Percentiles rank a stretch among this genome's conserved stretches.
phyloP scores from a whole-genome alignment of 805 yeast species.

The Wickerhamomyces sydowiorum region DNA sequence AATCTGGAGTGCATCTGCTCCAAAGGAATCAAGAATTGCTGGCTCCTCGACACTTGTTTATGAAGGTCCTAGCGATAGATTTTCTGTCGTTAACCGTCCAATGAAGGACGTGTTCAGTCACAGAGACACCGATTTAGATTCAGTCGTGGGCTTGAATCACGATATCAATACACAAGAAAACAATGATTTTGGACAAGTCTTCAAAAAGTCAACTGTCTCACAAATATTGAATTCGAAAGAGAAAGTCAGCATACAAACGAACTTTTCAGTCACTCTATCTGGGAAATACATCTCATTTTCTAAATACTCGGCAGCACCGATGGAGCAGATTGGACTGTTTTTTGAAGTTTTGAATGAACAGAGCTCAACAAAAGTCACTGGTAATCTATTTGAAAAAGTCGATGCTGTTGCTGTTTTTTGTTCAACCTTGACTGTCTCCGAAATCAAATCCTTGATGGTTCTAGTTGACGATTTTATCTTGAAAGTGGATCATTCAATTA shows the following conservation, averaged over 20 bases:
- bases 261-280: neutral
- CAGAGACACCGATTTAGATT: too few species aligned
- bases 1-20: neutral
- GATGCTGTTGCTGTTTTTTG: constrained; percentile 11
- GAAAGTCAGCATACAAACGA: too few species aligned
- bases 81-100: constrained; percentile 10
- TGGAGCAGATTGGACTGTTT: neutral
- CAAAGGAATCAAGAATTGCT: constrained; percentile 9
- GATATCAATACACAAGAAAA: too few species aligned
- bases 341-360: neutral
- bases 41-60: constrained; percentile 12
- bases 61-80: constrained; percentile 15
- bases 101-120: too few species aligned
- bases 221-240: too few species aligned
- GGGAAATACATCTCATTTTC: neutral
- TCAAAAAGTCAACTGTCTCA: neutral
- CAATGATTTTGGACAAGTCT: neutral
- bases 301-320: neutral
- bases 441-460: constrained; percentile 10
- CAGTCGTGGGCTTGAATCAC: too few species aligned
- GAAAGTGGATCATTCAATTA: constrained; percentile 13
- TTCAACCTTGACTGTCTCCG: constrained; percentile 4
- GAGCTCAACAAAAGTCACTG: constrained; percentile 1
- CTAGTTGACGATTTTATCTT: constrained; percentile 16
- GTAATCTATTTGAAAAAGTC: constrained; percentile 5